A percentile compares a stretch with the other conserved stretches of the same genome.
phyloP scores from a whole-genome alignment of 2,329 filamentous ascomycete species.

The Dryadomyces quercivorus region DNA sequence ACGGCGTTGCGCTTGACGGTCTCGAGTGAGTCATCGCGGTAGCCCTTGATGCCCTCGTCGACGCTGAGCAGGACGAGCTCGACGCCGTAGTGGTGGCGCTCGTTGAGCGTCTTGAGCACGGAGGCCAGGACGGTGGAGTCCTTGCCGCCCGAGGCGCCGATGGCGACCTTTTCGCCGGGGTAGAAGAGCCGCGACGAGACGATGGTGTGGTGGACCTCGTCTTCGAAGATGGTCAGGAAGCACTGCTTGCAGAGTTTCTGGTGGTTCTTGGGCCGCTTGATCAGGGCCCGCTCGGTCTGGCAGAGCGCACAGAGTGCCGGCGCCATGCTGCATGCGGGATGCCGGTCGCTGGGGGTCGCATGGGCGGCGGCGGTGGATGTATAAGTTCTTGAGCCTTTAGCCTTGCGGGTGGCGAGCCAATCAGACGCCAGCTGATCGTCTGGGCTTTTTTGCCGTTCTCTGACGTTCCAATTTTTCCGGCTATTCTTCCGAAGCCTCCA shows the following conservation, averaged over 20 bases:
- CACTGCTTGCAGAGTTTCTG: slow-evolving; percentile 85
- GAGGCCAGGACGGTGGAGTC: slow-evolving; percentile 94
- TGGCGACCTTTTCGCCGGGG: slow-evolving; percentile 76
- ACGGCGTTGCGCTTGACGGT: slow-evolving; percentile 89
- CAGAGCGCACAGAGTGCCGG: slow-evolving; percentile 68
- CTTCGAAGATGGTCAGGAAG: slow-evolving; percentile 79
- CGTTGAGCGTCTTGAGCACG: slow-evolving; percentile 87
- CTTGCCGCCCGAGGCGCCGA: slow-evolving; percentile 93
- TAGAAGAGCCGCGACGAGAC: slow-evolving; percentile 67
- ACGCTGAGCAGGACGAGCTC: slow-evolving; percentile 81
- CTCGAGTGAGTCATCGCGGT: slow-evolving; percentile 89
- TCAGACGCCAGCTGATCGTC: background rate
- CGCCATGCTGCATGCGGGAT: slow-evolving; percentile 43
- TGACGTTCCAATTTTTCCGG: background rate
- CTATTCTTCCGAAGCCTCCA: too few species aligned
- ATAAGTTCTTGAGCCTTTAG: too few species aligned
- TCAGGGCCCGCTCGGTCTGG: slow-evolving; percentile 64
- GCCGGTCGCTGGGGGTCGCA: too few species aligned
- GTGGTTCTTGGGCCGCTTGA: slow-evolving; percentile 89
- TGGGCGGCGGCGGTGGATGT: too few species aligned
- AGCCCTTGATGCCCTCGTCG: slow-evolving; percentile 95
- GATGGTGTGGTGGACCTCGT: slow-evolving; percentile 90
- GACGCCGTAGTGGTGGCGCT: slow-evolving; percentile 75
- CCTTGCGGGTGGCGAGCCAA: background rate
- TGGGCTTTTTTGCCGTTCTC: background rate